These are phyloP conservation scores for Fusarium sp. DNA, from an alignment of 2,329 filamentous ascomycete genomes.

Conservation along the genomic window DNA sequence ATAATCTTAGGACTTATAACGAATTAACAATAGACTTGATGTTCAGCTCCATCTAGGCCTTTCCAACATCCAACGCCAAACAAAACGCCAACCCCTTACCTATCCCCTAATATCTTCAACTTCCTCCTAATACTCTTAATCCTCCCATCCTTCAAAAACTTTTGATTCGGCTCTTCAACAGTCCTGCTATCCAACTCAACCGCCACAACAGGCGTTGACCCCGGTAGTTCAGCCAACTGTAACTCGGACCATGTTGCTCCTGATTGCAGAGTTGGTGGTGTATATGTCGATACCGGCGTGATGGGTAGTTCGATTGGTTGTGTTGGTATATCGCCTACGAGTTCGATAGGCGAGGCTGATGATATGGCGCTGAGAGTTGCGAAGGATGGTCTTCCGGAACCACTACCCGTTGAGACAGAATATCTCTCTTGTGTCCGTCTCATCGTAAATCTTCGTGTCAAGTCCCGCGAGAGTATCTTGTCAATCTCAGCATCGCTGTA, in stretches of 20 bases:
- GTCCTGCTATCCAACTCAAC: neutral
- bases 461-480: conserved; percentile 13
- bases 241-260: neutral
- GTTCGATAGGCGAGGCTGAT: neutral
- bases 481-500: conserved; percentile 4
- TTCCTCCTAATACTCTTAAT: neutral
- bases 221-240: conserved; percentile 1
- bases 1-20: too few species aligned
- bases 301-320: neutral
- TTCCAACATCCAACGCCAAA: neutral
- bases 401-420: neutral
- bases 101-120: neutral
- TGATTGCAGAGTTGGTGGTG: neutral
- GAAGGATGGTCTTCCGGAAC: neutral
- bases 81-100: neutral
- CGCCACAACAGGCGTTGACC: neutral
- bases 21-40: too few species aligned
- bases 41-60: too few species aligned
- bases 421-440: neutral
- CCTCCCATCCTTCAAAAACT: neutral
- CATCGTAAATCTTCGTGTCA: neutral
- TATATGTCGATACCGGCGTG: neutral
- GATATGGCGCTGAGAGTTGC: neutral
- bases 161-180: neutral
- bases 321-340: neutral